Percentiles rank a stretch among this genome's conserved stretches.
Conservation (phyloP, 495 filamentous ascomycete genomes). For the Xylaria telfairii region DNA sequence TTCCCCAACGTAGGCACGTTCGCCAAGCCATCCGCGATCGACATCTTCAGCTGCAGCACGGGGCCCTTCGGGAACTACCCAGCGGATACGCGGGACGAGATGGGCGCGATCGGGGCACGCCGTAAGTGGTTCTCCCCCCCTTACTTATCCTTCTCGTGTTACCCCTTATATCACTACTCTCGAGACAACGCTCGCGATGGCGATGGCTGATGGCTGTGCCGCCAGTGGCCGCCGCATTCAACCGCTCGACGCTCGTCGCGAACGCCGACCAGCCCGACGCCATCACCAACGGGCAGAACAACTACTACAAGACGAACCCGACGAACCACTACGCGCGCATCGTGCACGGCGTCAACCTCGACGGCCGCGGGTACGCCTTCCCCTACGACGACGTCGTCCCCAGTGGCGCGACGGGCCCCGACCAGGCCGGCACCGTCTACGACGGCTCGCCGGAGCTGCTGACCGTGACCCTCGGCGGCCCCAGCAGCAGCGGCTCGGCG, state of each 20-base stretch:
- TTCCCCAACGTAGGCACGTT: slow-evolving; percentile 61
- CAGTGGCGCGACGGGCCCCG: slow-evolving; percentile 49
- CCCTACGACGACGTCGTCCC: slow-evolving; percentile 79
- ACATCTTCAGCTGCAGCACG: slow-evolving; percentile 76
- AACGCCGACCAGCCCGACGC: slow-evolving; percentile 58
- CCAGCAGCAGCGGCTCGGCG: slow-evolving; percentile 23
- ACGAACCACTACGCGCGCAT: slow-evolving; percentile 79
- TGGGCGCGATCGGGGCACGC: slow-evolving; percentile 65
- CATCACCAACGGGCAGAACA: slow-evolving; percentile 20
- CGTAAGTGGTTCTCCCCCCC: slow-evolving; percentile 9
- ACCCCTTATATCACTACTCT: too few species aligned
- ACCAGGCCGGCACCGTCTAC: slow-evolving; percentile 70
- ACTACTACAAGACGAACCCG: slow-evolving; percentile 59
- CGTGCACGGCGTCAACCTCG: slow-evolving; percentile 66
- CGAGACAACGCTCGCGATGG: not conserved
- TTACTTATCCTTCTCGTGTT: too few species aligned
- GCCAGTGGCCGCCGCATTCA: slow-evolving; percentile 67
- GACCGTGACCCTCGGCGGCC: slow-evolving; percentile 69
- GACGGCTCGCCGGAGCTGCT: slow-evolving; percentile 62
- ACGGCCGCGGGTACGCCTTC: slow-evolving; percentile 74
- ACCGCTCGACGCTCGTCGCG: slow-evolving; percentile 66
- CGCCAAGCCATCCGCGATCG: slow-evolving; percentile 60
- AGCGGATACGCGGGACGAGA: slow-evolving; percentile 38
- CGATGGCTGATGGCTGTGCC: not conserved
- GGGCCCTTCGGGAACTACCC: slow-evolving; percentile 65